Percentiles rank a stretch among this genome's conserved stretches.
Evolutionary conservation across 805 yeast genomes (phyloP).

Genomic region (Candida stauntonica): DNA sequence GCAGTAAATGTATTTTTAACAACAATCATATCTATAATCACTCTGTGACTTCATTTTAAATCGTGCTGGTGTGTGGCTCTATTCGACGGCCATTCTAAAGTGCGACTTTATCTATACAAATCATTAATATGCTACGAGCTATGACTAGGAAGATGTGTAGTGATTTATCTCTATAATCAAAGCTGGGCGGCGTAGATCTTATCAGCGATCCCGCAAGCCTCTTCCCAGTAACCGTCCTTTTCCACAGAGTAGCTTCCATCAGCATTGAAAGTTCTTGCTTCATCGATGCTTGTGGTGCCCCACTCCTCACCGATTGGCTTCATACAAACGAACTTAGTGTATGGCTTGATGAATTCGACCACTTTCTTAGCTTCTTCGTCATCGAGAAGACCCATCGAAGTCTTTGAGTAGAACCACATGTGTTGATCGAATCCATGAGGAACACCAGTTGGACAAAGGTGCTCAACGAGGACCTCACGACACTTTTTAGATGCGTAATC

Average conservation of each 20-base stretch:
- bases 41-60: too few species aligned
- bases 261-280: conserved; percentile 6
- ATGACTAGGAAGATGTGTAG: too few species aligned
- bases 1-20: conserved; percentile 2
- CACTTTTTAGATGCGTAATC: conserved; percentile 8
- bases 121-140: too few species aligned
- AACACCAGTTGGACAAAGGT: conserved; percentile 27
- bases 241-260: conserved; percentile 8
- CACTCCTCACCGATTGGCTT: conserved; percentile 3
- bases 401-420: conserved; percentile 31
- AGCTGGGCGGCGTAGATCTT: conserved; percentile 9
- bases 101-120: too few species aligned
- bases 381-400: conserved; percentile 5
- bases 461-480: conserved; percentile 16
- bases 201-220: conserved; percentile 9
- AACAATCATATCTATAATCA: too few species aligned
- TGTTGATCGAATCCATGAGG: conserved; percentile 34
- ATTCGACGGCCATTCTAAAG: too few species aligned
- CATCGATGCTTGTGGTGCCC: conserved; percentile 5
- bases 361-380: conserved; percentile 4
- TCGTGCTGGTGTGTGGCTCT: too few species aligned
- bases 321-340: conserved; percentile 14
- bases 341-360: conserved; percentile 19
- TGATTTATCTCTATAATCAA: background rate
- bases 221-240: conserved; percentile 8